These are phyloP conservation scores for Davidsoniella eucalypti DNA, from an alignment of 2,329 filamentous ascomycete genomes.

Conservation along the genomic window DNA sequence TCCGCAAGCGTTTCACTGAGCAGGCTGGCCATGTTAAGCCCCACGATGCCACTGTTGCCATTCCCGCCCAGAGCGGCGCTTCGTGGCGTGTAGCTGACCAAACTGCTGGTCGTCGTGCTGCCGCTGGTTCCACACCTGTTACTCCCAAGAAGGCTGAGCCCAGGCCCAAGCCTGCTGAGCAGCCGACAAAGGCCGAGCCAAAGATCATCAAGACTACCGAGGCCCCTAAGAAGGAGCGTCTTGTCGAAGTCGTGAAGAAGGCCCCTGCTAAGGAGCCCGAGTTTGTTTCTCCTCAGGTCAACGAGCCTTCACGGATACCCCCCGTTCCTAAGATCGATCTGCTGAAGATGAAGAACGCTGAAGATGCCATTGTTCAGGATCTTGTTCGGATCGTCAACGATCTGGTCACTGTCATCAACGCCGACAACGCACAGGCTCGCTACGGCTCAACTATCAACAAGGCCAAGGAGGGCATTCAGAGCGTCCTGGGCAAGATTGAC, in stretches of 20 bases:
- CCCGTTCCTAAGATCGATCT: conserved; percentile 60
- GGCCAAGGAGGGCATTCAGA: conserved; percentile 68
- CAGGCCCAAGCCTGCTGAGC: conserved; percentile 17
- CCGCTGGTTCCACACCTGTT: conserved; percentile 30
- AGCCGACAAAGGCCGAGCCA: conserved; percentile 18
- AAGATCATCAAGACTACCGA: conserved; percentile 18
- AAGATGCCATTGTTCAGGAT: conserved; percentile 80
- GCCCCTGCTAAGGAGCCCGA: conserved; percentile 18
- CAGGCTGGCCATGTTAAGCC: conserved; percentile 32
- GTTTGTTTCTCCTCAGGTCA: conserved; percentile 43
- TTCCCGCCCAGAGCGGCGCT: conserved; percentile 71
- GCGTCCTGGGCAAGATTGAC: conserved; percentile 64
- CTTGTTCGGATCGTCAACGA: conserved; percentile 92
- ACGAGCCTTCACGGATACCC: conserved; percentile 47
- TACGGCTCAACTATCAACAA: conserved; percentile 66
- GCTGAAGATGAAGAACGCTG: conserved; percentile 55
- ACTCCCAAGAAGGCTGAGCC: conserved; percentile 17
- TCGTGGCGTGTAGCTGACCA: conserved; percentile 61
- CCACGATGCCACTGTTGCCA: conserved; percentile 56
- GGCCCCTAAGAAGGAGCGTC: conserved; percentile 18
- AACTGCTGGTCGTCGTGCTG: conserved; percentile 42
- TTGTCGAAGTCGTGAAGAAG: conserved; percentile 18
- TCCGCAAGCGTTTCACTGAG: conserved; percentile 63
- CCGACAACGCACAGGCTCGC: conserved; percentile 60
- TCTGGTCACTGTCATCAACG: conserved; percentile 84